Percentiles rank a stretch among this genome's conserved stretches.
These are phyloP conservation scores for Pichia occidentalis DNA, from an alignment of 805 yeast genomes.

Conservation along the genomic window DNA sequence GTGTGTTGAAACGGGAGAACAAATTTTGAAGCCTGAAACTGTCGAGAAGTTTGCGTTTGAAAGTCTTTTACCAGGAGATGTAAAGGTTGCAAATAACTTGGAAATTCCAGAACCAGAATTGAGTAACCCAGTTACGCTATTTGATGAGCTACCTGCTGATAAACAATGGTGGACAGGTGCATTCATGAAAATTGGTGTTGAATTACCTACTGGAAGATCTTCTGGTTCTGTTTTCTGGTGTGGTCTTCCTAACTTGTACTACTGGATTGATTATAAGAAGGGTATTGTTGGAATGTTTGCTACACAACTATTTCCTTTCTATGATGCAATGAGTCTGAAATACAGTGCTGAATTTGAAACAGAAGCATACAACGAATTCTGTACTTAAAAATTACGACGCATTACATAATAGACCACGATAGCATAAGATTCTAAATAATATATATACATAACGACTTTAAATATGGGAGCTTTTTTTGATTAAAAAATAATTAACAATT, in stretches of 20 bases:
- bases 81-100: conserved; percentile 4
- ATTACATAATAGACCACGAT: too few relatives aligned
- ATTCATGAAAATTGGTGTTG: conserved; percentile 5
- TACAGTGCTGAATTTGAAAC: conserved; percentile 5
- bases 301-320: conserved; percentile 10
- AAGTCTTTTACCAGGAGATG: conserved; percentile 6
- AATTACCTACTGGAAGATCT: conserved; percentile 9
- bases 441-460: too few relatives aligned
- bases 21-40: conserved; percentile 9
- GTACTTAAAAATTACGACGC: too few relatives aligned
- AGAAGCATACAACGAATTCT: conserved; percentile 1
- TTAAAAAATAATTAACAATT: too few relatives aligned
- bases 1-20: conserved; percentile 1
- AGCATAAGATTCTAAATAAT: too few relatives aligned
- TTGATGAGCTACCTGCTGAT: conserved; percentile 3
- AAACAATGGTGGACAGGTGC: conserved; percentile 10
- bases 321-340: neutral
- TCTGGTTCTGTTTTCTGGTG: conserved; percentile 5
- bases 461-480: too few relatives aligned
- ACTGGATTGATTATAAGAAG: conserved; percentile 7
- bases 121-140: neutral
- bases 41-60: conserved; percentile 3
- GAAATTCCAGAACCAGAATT: conserved; percentile 6
- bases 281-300: conserved; percentile 10
- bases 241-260: conserved; percentile 9